Percentiles rank a stretch among this genome's conserved stretches.
Conservation (phyloP, 441 rosid genomes). For the Jatropha multifida region DNA sequence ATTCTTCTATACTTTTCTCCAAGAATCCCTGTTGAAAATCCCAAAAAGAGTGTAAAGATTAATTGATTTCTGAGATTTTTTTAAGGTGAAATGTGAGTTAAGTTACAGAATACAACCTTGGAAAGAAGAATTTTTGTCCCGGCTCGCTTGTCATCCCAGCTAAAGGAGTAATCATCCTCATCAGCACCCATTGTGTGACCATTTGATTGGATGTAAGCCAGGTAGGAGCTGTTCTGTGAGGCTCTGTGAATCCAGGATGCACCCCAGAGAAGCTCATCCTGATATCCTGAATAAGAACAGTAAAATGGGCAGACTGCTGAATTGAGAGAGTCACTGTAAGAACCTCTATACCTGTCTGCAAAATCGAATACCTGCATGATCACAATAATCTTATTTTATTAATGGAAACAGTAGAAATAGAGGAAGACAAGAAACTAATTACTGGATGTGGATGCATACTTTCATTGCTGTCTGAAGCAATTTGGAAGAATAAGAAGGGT, state of each 20-base stretch:
- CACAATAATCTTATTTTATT: not conserved
- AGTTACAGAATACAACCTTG: slow-evolving; percentile 40
- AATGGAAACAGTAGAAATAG: not conserved
- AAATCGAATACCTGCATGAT: slow-evolving; percentile 52
- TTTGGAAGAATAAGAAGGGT: slow-evolving; percentile 58
- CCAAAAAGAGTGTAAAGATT: not conserved
- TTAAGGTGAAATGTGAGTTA: slow-evolving; percentile 1
- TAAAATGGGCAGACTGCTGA: slow-evolving; percentile 75
- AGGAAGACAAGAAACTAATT: not conserved
- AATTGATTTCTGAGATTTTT: not conserved
- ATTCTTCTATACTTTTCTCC: slow-evolving; percentile 40
- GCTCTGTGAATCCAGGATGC: slow-evolving; percentile 95
- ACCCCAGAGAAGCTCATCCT: slow-evolving; percentile 96
- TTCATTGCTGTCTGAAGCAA: slow-evolving; percentile 52
- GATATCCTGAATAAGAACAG: slow-evolving; percentile 71
- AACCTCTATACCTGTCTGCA: slow-evolving; percentile 63
- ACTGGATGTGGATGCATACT: slow-evolving; percentile 25
- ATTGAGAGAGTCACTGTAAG: slow-evolving; percentile 60
- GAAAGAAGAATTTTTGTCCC: slow-evolving; percentile 79
- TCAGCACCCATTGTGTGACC: slow-evolving; percentile 65
- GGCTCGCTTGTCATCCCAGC: slow-evolving; percentile 84
- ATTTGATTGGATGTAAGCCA: slow-evolving; percentile 58
- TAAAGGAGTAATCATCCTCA: slow-evolving; percentile 61
- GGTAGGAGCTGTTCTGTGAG: slow-evolving; percentile 50
- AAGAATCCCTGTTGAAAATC: slow-evolving; percentile 54